A percentile compares a stretch with the other conserved stretches of the same genome.
These are phyloP conservation scores for Umbellularia californica DNA, from an alignment of 164 flowering plant species.

Conservation along the genomic window DNA sequence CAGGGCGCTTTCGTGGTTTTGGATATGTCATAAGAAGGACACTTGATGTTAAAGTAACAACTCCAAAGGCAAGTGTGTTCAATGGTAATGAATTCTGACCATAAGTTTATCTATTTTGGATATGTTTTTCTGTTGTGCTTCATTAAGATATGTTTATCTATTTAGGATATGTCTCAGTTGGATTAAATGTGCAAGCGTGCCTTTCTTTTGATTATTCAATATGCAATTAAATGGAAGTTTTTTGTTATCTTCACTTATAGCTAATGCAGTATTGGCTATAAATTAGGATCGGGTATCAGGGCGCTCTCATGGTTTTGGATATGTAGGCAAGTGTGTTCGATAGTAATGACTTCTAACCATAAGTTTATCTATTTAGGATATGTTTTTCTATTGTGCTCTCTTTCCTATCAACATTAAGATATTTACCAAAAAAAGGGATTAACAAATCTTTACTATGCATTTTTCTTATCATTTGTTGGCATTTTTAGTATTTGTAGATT, in stretches of 20 bases:
- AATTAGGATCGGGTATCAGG: slow-evolving; percentile 20
- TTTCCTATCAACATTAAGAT: not conserved
- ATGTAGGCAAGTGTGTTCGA: slow-evolving; percentile 11
- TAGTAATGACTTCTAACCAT: not conserved
- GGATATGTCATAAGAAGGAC: slow-evolving; percentile 23
- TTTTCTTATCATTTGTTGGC: not conserved
- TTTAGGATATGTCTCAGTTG: no score
- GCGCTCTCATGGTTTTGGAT: slow-evolving; percentile 24
- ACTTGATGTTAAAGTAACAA: slow-evolving; percentile 22
- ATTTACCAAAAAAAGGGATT: no score
- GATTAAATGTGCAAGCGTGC: not conserved
- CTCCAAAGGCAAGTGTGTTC: slow-evolving; percentile 26
- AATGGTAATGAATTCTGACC: no score
- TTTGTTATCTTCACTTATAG: not conserved
- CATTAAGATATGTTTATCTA: no score
- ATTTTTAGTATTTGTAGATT: no score
- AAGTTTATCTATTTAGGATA: not conserved
- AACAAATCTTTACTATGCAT: not conserved
- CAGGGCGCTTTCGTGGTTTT: slow-evolving; percentile 22
- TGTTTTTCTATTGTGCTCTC: not conserved
- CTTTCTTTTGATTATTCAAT: slow-evolving; percentile 5
- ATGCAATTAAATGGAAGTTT: not conserved
- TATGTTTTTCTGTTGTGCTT: no score
- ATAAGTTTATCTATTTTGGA: no score
- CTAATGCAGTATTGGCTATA: slow-evolving; percentile 7